Evolutionary conservation across 2,329 filamentous ascomycete species (phyloP), one percentile per base, ranked within the genome.

Genomic region (Penicillium sumatraense): DNA sequence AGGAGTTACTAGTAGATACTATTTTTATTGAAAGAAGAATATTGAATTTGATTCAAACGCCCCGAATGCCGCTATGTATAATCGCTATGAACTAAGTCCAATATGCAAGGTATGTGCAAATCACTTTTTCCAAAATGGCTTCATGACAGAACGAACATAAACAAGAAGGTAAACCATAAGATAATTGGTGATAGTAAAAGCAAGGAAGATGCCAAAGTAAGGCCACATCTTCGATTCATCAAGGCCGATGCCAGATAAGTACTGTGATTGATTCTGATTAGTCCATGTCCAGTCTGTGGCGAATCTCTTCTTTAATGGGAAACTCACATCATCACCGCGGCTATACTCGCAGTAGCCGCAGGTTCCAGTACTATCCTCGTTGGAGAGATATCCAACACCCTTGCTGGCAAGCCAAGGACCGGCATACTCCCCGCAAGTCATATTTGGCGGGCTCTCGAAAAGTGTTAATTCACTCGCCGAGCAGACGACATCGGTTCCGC

Each of bases 281-380:
- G 20, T n/a, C 11, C 21, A 38, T 20, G 9, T 26, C 40, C 16
- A 31, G 3, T 46, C 16, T 16, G 23, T 14, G 10, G 6, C 33
- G 2, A 2, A 35, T 5, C 13, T 27, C 2, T 18, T 49, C n/a
- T 23, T n/a, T 3, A 1, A 2, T 5, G n/a, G 24, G 14, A 13
- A 51, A 57, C 68, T 65, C 55, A 72, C 69, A 59, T 73, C 69
- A 48, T 72, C 70, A 16, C 71, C 71, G 26, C 49, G 56, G 14
- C 62, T 86, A 76, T 86, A 96, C 1, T 91, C 88, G 70, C 91
- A 96, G 76, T 96, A 96, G 66, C 88, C 80, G 75, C 91, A 96
- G 9, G 80, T 74, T 20, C 77, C 83, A 0, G 86, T 89, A 1
- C 78, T 78, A 57, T 88, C 86, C 60, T 67, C 66, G 27, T 86